Conservation (phyloP, 2,329 filamentous ascomycete species). For the Curvularia sp. region DNA sequence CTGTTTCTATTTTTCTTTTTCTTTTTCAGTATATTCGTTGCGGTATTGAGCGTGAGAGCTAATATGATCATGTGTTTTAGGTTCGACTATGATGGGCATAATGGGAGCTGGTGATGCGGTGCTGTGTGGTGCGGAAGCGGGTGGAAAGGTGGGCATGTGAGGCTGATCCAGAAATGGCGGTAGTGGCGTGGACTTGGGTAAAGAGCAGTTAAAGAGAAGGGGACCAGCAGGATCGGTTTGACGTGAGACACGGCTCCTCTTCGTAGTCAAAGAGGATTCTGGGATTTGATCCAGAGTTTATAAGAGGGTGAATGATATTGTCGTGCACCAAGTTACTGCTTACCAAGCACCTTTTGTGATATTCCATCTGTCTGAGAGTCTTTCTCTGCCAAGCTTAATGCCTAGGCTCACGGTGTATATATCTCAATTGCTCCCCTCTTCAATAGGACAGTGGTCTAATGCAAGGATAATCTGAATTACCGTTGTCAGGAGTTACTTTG, state of each 20-base stretch:
- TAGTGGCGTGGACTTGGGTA: not conserved
- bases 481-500: not conserved
- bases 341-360: not conserved
- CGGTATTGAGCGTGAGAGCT: not conserved
- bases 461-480: not conserved
- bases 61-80: not conserved
- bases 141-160: not conserved
- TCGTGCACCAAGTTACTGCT: not conserved
- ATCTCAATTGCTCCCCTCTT: not conserved
- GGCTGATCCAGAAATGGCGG: not conserved
- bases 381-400: not conserved
- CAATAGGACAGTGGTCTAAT: not conserved
- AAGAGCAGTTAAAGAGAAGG: no score
- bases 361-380: not conserved
- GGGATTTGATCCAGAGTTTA: not conserved
- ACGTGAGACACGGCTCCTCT: no score
- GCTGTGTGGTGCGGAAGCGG: not conserved
- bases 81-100: not conserved
- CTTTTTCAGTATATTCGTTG: not conserved
- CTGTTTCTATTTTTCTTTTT: not conserved
- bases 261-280: not conserved
- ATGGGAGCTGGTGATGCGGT: not conserved
- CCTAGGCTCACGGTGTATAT: not conserved
- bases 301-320: not conserved
- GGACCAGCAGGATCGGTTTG: no score